Percentiles rank a stretch among this genome's conserved stretches.
Conservation (phyloP, 257 asterid genomes). For the Solanum bukasovii region DNA sequence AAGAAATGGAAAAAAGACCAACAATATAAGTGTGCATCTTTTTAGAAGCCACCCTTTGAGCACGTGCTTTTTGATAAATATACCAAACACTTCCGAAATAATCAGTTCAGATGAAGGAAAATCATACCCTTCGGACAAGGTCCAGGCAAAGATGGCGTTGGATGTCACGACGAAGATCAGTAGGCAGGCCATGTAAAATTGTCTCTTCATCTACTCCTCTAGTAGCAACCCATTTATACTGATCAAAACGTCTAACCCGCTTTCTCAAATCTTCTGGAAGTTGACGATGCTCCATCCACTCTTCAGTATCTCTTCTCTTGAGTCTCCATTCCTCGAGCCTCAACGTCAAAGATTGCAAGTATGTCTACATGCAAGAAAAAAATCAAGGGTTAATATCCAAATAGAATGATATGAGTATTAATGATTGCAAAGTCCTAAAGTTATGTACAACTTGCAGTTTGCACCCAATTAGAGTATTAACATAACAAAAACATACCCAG, state of each 20-base stretch:
- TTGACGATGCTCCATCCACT: slow-evolving; percentile 98
- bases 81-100: background rate
- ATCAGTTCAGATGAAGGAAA: background rate
- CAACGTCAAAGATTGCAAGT: slow-evolving; percentile 75
- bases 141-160: slow-evolving; percentile 95
- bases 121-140: slow-evolving; percentile 82
- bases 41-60: background rate
- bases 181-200: slow-evolving; percentile 61
- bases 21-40: background rate
- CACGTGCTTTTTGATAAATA: background rate
- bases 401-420: background rate
- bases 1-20: background rate
- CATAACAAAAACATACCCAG: background rate
- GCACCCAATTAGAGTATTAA: background rate
- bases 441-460: background rate
- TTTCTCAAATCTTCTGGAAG: slow-evolving; percentile 79
- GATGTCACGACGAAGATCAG: slow-evolving; percentile 86
- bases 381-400: background rate
- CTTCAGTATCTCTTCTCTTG: slow-evolving; percentile 84
- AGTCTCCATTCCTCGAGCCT: slow-evolving; percentile 94
- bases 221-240: slow-evolving; percentile 92
- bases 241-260: slow-evolving; percentile 82
- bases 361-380: slow-evolving; percentile 44
- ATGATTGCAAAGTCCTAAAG: background rate
- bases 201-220: slow-evolving; percentile 93